A percentile compares a stretch with the other conserved stretches of the same genome.
Evolutionary conservation across 176 grass and related monocot species (phyloP).

Genomic region (Oryza officinalis): DNA sequence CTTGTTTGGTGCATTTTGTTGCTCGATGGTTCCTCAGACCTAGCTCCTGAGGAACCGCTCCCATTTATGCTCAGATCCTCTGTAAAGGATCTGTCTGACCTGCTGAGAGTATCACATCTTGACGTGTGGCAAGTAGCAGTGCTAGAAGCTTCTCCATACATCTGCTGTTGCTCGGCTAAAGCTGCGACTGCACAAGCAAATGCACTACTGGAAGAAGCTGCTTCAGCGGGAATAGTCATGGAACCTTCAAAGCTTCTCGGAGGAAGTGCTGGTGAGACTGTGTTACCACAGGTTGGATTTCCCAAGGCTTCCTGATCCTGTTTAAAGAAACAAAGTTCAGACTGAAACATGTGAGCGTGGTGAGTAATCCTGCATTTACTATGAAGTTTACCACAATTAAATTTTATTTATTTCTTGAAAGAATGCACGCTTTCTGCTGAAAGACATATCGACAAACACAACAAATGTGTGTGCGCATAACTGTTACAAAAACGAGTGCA

Average conservation of each 20-base stretch:
- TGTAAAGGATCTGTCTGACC: slow-evolving; percentile 35
- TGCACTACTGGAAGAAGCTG: slow-evolving; percentile 49
- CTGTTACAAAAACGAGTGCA: not conserved
- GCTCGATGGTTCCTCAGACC: slow-evolving; percentile 29
- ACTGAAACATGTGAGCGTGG: not conserved
- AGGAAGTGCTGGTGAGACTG: slow-evolving; percentile 25
- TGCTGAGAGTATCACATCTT: slow-evolving; percentile 29
- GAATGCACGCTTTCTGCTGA: not conserved
- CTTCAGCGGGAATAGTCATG: slow-evolving; percentile 12
- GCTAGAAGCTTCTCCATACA: slow-evolving; percentile 44
- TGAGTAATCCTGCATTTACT: not conserved
- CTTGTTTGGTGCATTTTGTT: slow-evolving; percentile 26
- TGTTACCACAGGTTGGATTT: slow-evolving; percentile 22
- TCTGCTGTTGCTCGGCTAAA: slow-evolving; percentile 76
- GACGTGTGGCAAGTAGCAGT: slow-evolving; percentile 14
- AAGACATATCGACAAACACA: not conserved
- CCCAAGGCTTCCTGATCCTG: slow-evolving; percentile 73
- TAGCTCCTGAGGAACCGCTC: slow-evolving; percentile 35
- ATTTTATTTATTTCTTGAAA: not conserved
- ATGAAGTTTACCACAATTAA: not conserved
- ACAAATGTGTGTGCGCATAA: not conserved
- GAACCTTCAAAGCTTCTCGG: slow-evolving; percentile 19
- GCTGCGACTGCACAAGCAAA: slow-evolving; percentile 77
- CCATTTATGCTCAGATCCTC: slow-evolving; percentile 29
- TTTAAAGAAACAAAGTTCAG: slow-evolving; percentile 28